Evolutionary conservation across 2,329 filamentous ascomycete genomes (phyloP), one percentile per base, ranked within the genome.

Genomic region (Monosporascus cannonballus): DNA sequence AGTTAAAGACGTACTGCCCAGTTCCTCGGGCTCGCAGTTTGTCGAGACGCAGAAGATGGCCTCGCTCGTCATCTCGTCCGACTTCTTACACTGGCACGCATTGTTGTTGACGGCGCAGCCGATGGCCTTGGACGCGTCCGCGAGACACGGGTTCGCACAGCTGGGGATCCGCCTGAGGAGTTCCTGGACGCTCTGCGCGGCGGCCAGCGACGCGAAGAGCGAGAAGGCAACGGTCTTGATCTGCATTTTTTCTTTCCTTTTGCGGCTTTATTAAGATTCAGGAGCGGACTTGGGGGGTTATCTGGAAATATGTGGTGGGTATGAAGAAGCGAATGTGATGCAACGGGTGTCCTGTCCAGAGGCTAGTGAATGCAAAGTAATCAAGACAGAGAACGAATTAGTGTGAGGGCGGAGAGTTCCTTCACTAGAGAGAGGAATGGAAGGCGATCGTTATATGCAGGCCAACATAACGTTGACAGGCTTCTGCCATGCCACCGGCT

Each of bases 141-240:
- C 56, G 53, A 76, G 62, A 57, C 74, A 76, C 3, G 57, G 47
- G 56, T 67, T 57, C 14, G 73, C 69, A 60, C 74, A 76, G 6
- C 58, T 41, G 20, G 73, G 74, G 11, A 76, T 67, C 50, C 65
- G 47, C 11, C 56, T 39, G 52, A 65, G 54, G 47, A 69, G 55
- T 11, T 67, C 52, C 52, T 59, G 52, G 49, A 65, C 25, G 51
- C 53, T 57, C 39, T 66, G 51, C 30, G 64, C 63, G 50, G 60
- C 55, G 34, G 52, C 58, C 45, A 56, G 50, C 51, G 58, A 56
- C 49, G 50, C 58, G 52, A 69, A 59, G 54, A 69, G 49, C 30
- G 60, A 44, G 50, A 64, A 14, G 20, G 56, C 37, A 58, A 61
- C 37, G 49, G 61, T 59, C 51, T 63, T 61, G 63, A 63, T 61